A percentile compares a stretch with the other conserved stretches of the same genome.
phyloP scores from a whole-genome alignment of 345 rosid genomes.

The Citrus unshiu region DNA sequence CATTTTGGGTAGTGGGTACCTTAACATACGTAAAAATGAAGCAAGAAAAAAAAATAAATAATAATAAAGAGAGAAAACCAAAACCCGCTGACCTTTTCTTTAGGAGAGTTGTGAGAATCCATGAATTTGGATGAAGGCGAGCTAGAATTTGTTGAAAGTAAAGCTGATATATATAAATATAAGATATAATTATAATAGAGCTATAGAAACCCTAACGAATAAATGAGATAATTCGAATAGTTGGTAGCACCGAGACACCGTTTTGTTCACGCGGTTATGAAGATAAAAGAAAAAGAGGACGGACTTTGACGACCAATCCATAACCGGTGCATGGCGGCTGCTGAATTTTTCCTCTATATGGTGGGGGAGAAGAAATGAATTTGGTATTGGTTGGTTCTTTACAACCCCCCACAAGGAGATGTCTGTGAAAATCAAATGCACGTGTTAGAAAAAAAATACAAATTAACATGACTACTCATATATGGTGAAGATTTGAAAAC shows the following conservation, averaged over 20 bases:
- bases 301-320: background rate
- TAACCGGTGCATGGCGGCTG: background rate
- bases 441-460: background rate
- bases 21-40: background rate
- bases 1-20: background rate
- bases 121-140: background rate
- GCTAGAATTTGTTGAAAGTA: background rate
- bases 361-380: too few relatives aligned
- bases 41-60: background rate
- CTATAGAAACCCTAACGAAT: background rate
- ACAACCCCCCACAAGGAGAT: background rate
- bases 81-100: conserved; percentile 3
- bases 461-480: too few relatives aligned
- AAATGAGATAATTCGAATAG: background rate
- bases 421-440: conserved; percentile 17
- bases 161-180: background rate
- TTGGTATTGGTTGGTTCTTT: too few relatives aligned
- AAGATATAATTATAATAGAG: background rate
- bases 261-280: background rate
- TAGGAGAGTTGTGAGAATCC: conserved; percentile 1
- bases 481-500: too few relatives aligned
- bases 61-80: too few relatives aligned
- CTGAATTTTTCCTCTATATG: background rate
- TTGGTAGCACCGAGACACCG: background rate
- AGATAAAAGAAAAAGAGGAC: background rate